These are phyloP conservation scores for Halophytophthora batemanensis DNA, from an alignment of 352 stramenopile species.

Conservation along the genomic window DNA sequence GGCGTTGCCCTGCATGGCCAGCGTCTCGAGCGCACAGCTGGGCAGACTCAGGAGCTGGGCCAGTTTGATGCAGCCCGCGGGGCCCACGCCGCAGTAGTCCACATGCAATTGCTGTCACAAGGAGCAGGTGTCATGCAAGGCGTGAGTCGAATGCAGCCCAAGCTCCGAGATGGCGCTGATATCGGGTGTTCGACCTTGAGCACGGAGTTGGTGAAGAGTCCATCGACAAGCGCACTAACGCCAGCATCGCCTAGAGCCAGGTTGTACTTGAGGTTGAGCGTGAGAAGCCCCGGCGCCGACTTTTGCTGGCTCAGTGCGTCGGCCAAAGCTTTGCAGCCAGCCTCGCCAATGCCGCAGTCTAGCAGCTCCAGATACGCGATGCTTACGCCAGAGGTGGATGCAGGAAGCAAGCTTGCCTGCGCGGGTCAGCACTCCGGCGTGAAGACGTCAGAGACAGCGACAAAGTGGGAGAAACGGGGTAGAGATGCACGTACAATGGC, in stretches of 20 bases:
- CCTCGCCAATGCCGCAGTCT: conserved; percentile 65
- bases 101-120: conserved; percentile 61
- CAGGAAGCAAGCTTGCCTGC: conserved; percentile 45
- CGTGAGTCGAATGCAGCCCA: background rate
- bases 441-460: background rate
- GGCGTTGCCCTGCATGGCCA: conserved; percentile 65
- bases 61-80: conserved; percentile 54
- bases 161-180: background rate
- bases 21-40: conserved; percentile 41
- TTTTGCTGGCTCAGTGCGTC: conserved; percentile 49
- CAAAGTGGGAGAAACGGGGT: background rate
- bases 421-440: background rate
- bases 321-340: conserved; percentile 56
- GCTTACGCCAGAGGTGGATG: conserved; percentile 44
- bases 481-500: conserved; percentile 66
- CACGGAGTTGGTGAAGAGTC: conserved; percentile 61
- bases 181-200: conserved; percentile 40
- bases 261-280: conserved; percentile 79
- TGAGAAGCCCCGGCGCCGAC: conserved; percentile 54
- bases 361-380: conserved; percentile 78
- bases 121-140: background rate
- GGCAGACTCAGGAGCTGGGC: conserved; percentile 70
- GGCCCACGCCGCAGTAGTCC: conserved; percentile 61
- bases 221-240: conserved; percentile 50
- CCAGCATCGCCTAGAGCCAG: conserved; percentile 52